phyloP scores from a whole-genome alignment of 371 early-diverging fungal species.

The Gilbertella persicaria region DNA sequence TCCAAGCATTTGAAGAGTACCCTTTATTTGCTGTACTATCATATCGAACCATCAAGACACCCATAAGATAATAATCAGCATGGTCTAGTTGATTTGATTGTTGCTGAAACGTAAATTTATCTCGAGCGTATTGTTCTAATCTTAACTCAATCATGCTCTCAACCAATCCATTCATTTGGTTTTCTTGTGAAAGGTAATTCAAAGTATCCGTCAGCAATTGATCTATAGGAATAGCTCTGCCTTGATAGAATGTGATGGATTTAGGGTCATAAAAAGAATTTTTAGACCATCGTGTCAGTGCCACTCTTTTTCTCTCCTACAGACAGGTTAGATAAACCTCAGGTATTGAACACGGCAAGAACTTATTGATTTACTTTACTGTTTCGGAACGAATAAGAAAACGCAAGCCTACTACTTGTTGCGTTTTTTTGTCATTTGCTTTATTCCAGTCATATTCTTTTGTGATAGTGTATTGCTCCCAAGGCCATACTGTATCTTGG shows the following conservation, averaged over 20 bases:
- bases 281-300: slow-evolving; percentile 13
- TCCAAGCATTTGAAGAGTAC: slow-evolving; percentile 24
- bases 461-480: slow-evolving; percentile 13
- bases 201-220: slow-evolving; percentile 17
- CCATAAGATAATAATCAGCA: slow-evolving; percentile 38
- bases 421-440: slow-evolving; percentile 18
- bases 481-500: slow-evolving; percentile 11
- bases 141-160: slow-evolving; percentile 20
- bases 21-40: slow-evolving; percentile 18
- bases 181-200: slow-evolving; percentile 9
- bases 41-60: slow-evolving; percentile 38
- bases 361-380: slow-evolving; percentile 5
- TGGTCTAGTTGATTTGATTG: slow-evolving; percentile 11
- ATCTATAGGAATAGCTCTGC: slow-evolving; percentile 15
- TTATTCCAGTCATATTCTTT: slow-evolving; percentile 23
- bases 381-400: slow-evolving; percentile 23
- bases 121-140: slow-evolving; percentile 17
- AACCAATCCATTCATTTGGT: background rate
- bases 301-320: slow-evolving; percentile 17
- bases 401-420: slow-evolving; percentile 19
- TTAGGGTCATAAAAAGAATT: slow-evolving; percentile 6
- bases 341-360: too few relatives aligned
- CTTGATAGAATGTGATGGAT: slow-evolving; percentile 8
- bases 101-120: slow-evolving; percentile 11
- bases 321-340: too few relatives aligned